phyloP scores from a whole-genome alignment of 495 filamentous ascomycete species.

The Penicillium nucicola region DNA sequence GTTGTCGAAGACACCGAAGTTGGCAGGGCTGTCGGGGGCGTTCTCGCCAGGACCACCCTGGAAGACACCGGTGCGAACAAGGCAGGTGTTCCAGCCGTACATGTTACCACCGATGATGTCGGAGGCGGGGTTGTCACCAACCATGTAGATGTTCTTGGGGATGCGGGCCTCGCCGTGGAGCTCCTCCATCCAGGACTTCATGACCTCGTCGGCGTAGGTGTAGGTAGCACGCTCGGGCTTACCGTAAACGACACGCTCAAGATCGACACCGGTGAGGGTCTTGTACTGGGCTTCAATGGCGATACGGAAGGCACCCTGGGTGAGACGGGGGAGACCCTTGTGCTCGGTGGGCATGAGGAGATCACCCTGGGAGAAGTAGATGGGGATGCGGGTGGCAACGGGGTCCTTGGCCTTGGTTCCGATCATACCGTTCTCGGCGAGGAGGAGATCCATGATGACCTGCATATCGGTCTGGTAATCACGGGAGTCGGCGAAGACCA shows the following conservation, averaged over 20 bases:
- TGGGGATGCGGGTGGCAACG: slow-evolving; percentile 64
- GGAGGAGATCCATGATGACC: slow-evolving; percentile 81
- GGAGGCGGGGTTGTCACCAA: slow-evolving; percentile 76
- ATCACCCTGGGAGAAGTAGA: slow-evolving; percentile 75
- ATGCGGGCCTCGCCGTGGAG: slow-evolving; percentile 70
- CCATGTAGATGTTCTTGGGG: slow-evolving; percentile 76
- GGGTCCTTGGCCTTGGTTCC: slow-evolving; percentile 67
- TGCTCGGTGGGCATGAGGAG: slow-evolving; percentile 75
- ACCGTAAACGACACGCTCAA: slow-evolving; percentile 82
- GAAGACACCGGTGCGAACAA: slow-evolving; percentile 62
- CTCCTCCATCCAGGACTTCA: slow-evolving; percentile 71
- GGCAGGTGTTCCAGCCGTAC: slow-evolving; percentile 78
- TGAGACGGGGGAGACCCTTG: slow-evolving; percentile 65
- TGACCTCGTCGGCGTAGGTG: slow-evolving; percentile 77
- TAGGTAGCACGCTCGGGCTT: slow-evolving; percentile 79
- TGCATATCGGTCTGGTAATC: slow-evolving; percentile 84
- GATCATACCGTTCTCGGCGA: slow-evolving; percentile 67
- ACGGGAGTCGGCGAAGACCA: slow-evolving; percentile 78
- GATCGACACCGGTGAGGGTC: slow-evolving; percentile 65
- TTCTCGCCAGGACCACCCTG: slow-evolving; percentile 49
- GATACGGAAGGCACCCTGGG: slow-evolving; percentile 74
- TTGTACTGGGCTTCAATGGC: slow-evolving; percentile 77
- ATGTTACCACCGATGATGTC: slow-evolving; percentile 79
- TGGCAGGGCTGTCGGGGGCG: slow-evolving; percentile 55
- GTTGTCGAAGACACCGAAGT: slow-evolving; percentile 55